phyloP scores from a whole-genome alignment of 768 basidiomycete species.

The Pisolithus albus region DNA sequence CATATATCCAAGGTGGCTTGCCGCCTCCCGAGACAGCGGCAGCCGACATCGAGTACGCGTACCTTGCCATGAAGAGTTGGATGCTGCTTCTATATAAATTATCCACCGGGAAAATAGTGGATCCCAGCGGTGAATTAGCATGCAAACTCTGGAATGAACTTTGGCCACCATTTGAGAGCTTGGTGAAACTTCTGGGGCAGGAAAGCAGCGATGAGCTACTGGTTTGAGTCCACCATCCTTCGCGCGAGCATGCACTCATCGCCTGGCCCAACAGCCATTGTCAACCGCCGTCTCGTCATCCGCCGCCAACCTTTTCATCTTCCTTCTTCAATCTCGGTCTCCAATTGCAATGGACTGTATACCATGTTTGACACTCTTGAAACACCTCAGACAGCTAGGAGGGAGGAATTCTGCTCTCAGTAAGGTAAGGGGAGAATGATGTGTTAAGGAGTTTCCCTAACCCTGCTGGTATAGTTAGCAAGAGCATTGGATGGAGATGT shows the following conservation, averaged over 20 bases:
- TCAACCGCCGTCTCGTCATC: constrained; percentile 51
- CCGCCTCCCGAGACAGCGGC: constrained; percentile 38
- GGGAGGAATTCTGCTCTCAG: constrained; percentile 41
- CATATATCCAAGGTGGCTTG: constrained; percentile 32
- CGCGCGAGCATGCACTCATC: background rate
- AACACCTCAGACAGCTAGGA: constrained; percentile 40
- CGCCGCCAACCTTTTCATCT: constrained; percentile 58
- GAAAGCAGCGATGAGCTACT: constrained; percentile 34
- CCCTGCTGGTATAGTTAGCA: constrained; percentile 35
- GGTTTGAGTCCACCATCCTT: background rate
- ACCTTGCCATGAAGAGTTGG: constrained; percentile 67
- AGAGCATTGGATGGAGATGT: constrained; percentile 51
- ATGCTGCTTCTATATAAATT: constrained; percentile 45
- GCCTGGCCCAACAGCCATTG: constrained; percentile 38
- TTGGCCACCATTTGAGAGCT: constrained; percentile 62
- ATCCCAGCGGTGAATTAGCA: constrained; percentile 18
- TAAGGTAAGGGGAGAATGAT: constrained; percentile 37
- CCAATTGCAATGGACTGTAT: constrained; percentile 49
- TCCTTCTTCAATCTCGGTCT: constrained; percentile 49
- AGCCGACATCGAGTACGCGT: constrained; percentile 61
- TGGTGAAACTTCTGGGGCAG: constrained; percentile 43
- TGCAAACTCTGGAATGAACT: constrained; percentile 65
- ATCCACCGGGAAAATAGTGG: constrained; percentile 17
- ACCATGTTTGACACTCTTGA: constrained; percentile 42
- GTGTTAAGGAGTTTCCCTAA: background rate